Base-by-base conservation (phyloP, 2,329 filamentous ascomycete genomes). In the Rhinocladiella similis region DNA sequence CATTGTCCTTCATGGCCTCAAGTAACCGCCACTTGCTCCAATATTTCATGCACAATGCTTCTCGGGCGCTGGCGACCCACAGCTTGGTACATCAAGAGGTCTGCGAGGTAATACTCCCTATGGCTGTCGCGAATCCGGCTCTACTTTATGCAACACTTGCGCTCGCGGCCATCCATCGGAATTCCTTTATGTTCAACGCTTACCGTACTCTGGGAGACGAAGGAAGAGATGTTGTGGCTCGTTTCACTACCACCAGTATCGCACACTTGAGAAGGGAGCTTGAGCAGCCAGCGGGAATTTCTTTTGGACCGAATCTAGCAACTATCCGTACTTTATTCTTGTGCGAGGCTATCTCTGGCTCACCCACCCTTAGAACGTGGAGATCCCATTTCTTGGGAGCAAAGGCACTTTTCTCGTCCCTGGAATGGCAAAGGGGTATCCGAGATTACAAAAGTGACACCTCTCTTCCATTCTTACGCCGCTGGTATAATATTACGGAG, bases 111-210 rank as follows among this genome's bases (percentile, higher is more conserved):
- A 68, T 76, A 13, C 65, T 77, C n/a, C 73, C 74, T 1, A 75
- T 76, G 73, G 74, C 72, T 19, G 64, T 75, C 1, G 71, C 75
- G 50, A 75, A 69, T 9, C 74, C 72, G 2, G 73, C 73, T 1
- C 65, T 77, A 48, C 66, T 76, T 20, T 73, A 75, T 57, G 74
- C 73, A 18, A 77, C 73, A 18, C 71, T 73, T 52, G 73, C 74
- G 1, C 66, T 76, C 19, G 74, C 74, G 2, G 74, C 73, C 12
- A 71, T 77, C 19, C 74, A 77, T 53, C 67, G 74, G 1, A 68
- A 72, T 52, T 69, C 72, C 14, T 56, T 54, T n/a, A 50, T 72
- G 39, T 66, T 69, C 46, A 72, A 70, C 47, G 66, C 69, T 46
- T 68, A 71, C 4, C 69, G 70, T 27, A 67, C 63, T n/a, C 69